Evolutionary conservation across 345 rosid genomes (phyloP), one percentile per base, ranked within the genome.

Genomic region (Arabis hirsuta): DNA sequence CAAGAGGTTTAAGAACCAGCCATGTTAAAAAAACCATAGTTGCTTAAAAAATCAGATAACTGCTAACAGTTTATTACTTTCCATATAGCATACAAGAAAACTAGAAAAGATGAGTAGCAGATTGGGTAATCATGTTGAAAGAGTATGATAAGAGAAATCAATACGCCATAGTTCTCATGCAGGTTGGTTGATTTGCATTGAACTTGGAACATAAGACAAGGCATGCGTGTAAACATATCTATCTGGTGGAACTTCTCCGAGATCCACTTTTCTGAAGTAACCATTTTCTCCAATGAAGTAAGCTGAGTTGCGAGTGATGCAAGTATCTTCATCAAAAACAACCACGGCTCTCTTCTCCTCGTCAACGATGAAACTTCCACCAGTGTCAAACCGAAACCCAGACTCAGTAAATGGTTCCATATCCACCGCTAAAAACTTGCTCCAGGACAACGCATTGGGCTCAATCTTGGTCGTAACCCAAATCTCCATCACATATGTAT

Each of bases 21-120:
- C 72, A 88, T 82, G 84, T 92, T 92, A 96, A 92, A 90, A 41
- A 88, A 36, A 57, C 97, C 98, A n/a, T n/a, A n/a, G n/a, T n/a
- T n/a, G n/a, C n/a, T n/a, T n/a, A n/a, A n/a, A n/a, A n/a, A n/a
- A n/a, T n/a, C n/a, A n/a, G n/a, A n/a, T n/a, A n/a, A n/a, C n/a
- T n/a, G n/a, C n/a, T n/a, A n/a, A 27, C 31, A 4, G 31, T 27
- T 2, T 27, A 27, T 27, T 27, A 27, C 31, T 27, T 27, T 27
- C 31, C 31, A 27, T 27, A 27, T 27, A 27, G 31, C 31, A 27
- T 27, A 27, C 31, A 27, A 27, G 31, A 27, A 27, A 27, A 27
- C 31, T 27, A 27, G 31, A 27, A 27, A 27, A 27, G 31, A 27
- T 27, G 31, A 27, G 31, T 2, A 27, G 31, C 31, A 27, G 31